A percentile compares a stretch with the other conserved stretches of the same genome.
These are phyloP conservation scores for Starmerella apicola DNA, from an alignment of 805 yeast species.

Conservation along the genomic window DNA sequence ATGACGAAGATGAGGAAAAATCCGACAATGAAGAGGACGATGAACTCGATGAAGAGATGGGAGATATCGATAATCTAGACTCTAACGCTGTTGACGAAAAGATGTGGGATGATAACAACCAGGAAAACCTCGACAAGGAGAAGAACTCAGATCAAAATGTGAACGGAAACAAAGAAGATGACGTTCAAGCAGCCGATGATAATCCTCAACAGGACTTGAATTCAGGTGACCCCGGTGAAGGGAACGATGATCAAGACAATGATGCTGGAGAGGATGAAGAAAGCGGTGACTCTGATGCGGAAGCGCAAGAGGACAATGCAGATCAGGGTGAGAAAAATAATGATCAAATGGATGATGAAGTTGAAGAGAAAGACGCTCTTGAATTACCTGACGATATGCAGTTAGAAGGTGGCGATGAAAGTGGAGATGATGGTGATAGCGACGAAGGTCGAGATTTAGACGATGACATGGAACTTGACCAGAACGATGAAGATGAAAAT, in stretches of 20 bases:
- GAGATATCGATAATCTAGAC: slow-evolving; percentile 78
- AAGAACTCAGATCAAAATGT: slow-evolving; percentile 66
- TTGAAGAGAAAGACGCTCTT: slow-evolving; percentile 73
- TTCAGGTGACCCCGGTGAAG: slow-evolving; percentile 21
- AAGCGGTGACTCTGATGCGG: slow-evolving; percentile 74
- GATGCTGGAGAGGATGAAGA: slow-evolving; percentile 54
- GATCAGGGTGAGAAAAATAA: slow-evolving; percentile 38
- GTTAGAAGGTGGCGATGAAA: slow-evolving; percentile 56
- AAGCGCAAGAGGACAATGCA: slow-evolving; percentile 30
- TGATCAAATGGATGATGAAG: slow-evolving; percentile 57
- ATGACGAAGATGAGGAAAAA: slow-evolving; percentile 36
- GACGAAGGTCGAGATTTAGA: slow-evolving; percentile 26
- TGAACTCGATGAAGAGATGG: slow-evolving; percentile 79
- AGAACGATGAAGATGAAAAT: slow-evolving; percentile 20
- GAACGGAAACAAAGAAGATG: slow-evolving; percentile 32
- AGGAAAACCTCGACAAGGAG: slow-evolving; percentile 52
- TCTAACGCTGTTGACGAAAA: slow-evolving; percentile 93
- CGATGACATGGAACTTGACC: slow-evolving; percentile 17
- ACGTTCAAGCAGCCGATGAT: slow-evolving; percentile 26
- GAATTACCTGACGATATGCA: slow-evolving; percentile 90
- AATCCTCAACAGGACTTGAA: slow-evolving; percentile 25
- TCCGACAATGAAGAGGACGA: slow-evolving; percentile 46
- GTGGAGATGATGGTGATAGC: slow-evolving; percentile 32
- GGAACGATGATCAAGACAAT: slow-evolving; percentile 36
- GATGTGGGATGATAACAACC: slow-evolving; percentile 93